Percentiles rank a stretch among this genome's conserved stretches.
phyloP scores from a whole-genome alignment of 768 basidiomycete species.

The Leccinellum rugosiceps region DNA sequence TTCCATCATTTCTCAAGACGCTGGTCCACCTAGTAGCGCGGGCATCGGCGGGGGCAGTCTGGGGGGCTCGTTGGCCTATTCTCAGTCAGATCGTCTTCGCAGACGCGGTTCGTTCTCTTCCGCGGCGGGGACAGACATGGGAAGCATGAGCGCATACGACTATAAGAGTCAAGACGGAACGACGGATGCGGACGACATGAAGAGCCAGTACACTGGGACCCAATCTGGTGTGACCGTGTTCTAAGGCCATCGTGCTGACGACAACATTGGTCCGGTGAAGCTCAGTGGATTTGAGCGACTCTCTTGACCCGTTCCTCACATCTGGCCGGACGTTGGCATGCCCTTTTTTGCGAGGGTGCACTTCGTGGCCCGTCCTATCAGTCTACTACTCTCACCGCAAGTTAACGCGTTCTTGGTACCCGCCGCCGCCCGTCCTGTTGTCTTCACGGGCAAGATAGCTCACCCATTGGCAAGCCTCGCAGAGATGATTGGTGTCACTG shows the following conservation, averaged over 20 bases:
- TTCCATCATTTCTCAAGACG: constrained; percentile 92
- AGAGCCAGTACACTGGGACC: constrained; percentile 83
- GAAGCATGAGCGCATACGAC: constrained; percentile 71
- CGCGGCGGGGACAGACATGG: constrained; percentile 72
- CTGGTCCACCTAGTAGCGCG: constrained; percentile 53
- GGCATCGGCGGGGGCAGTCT: constrained; percentile 56
- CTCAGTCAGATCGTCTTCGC: constrained; percentile 86
- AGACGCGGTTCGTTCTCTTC: constrained; percentile 76
- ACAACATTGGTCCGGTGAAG: constrained; percentile 1
- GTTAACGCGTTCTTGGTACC: constrained; percentile 6
- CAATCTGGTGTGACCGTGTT: constrained; percentile 86
- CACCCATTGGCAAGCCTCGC: constrained; percentile 2
- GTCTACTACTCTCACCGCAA: constrained; percentile 13
- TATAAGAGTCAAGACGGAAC: constrained; percentile 91
- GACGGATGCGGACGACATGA: constrained; percentile 79
- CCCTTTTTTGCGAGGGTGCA: constrained; percentile 7
- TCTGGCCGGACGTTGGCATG: constrained; percentile 9
- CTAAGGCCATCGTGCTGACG: constrained; percentile 35
- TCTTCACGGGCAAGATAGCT: constrained; percentile 2
- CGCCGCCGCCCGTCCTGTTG: neutral
- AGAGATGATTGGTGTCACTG: neutral
- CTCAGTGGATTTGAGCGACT: constrained; percentile 17
- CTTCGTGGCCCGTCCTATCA: constrained; percentile 5
- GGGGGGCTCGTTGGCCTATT: constrained; percentile 67
- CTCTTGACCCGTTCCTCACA: neutral